Percentiles rank a stretch among this genome's conserved stretches.
These are phyloP conservation scores for Trametes versicolor DNA, from an alignment of 1,284 basidiomycete genomes.

Conservation along the genomic window DNA sequence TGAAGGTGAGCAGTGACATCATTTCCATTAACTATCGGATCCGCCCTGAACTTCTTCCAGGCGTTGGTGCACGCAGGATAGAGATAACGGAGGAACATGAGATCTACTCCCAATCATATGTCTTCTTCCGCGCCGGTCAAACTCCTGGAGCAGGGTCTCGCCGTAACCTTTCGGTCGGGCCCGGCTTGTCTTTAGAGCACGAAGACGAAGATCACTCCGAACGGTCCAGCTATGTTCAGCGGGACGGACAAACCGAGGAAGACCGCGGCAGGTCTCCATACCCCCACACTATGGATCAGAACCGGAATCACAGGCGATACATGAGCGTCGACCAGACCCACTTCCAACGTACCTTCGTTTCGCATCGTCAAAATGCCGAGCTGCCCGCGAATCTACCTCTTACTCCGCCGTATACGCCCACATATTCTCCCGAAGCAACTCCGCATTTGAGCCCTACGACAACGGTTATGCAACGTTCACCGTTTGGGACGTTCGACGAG, in stretches of 20 bases:
- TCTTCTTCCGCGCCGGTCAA: constrained; percentile 74
- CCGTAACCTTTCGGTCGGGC: constrained; percentile 84
- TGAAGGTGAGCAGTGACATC: constrained; percentile 70
- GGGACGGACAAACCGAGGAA: constrained; percentile 24
- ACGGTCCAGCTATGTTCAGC: constrained; percentile 37
- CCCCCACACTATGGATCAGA: constrained; percentile 8
- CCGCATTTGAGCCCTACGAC: constrained; percentile 36
- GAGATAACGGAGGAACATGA: constrained; percentile 87
- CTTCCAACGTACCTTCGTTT: constrained; percentile 44
- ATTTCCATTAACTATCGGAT: neutral
- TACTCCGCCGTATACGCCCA: constrained; percentile 42
- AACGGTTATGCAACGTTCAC: constrained; percentile 34
- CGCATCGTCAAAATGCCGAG: constrained; percentile 40
- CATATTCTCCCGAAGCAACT: constrained; percentile 30
- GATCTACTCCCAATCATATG: constrained; percentile 77
- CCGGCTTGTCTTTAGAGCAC: constrained; percentile 57
- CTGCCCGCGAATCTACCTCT: constrained; percentile 42
- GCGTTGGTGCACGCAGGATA: constrained; percentile 81
- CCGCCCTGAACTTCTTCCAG: constrained; percentile 48
- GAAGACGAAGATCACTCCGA: constrained; percentile 52
- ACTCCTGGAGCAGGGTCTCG: constrained; percentile 44
- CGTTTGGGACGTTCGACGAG: constrained; percentile 35
- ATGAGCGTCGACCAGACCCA: constrained; percentile 48
- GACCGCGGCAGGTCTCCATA: constrained; percentile 34
- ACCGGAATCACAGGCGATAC: constrained; percentile 37